These are phyloP conservation scores for Toxicodendron radicans DNA, from an alignment of 345 rosid species.

Conservation along the genomic window DNA sequence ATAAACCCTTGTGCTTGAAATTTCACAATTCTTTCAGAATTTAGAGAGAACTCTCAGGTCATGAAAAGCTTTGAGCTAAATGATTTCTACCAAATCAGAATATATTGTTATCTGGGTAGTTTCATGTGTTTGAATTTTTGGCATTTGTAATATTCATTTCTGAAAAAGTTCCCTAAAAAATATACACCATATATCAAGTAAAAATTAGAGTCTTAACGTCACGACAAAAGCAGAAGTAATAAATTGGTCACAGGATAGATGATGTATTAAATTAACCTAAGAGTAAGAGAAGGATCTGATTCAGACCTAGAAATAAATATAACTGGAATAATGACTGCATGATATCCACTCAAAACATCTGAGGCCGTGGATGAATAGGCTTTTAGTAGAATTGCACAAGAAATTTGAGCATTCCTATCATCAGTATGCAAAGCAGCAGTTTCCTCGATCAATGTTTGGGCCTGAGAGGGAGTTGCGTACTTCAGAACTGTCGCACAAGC, in stretches of 20 bases:
- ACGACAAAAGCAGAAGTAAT: neutral
- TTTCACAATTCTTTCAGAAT: no score
- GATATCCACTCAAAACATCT: conserved; percentile 74
- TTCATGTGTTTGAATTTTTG: neutral
- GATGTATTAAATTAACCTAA: neutral
- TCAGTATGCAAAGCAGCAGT: conserved; percentile 75
- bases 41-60: no score
- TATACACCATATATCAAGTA: neutral
- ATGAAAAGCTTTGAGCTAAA: neutral
- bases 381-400: conserved; percentile 83
- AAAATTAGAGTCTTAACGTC: neutral
- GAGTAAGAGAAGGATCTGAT: neutral
- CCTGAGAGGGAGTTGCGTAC: conserved; percentile 66
- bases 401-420: conserved; percentile 73
- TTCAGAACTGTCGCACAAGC: conserved; percentile 83
- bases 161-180: neutral
- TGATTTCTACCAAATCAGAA: neutral
- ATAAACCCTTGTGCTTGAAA: no score
- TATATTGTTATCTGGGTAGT: neutral
- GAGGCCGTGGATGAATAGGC: conserved; percentile 75
- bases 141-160: neutral
- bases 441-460: conserved; percentile 81
- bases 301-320: conserved; percentile 81
- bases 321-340: conserved; percentile 68
- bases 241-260: neutral